Base-by-base conservation (phyloP, 2,329 filamentous ascomycete species). In the Penicillium sp. region DNA sequence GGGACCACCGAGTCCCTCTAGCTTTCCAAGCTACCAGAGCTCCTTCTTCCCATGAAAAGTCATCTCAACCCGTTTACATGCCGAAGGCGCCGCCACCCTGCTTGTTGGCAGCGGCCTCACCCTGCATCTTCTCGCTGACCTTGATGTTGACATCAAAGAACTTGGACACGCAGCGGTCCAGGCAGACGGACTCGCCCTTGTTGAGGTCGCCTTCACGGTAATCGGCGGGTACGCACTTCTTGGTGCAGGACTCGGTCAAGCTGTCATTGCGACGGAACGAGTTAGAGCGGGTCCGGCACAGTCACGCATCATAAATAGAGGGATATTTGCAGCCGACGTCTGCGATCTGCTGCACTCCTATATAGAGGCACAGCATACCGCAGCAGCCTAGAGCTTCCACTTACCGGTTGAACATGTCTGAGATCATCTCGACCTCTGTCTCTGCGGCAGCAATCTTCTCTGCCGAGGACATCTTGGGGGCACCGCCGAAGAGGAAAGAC, bases 81-180 rank as follows among this genome's bases (percentile, higher is more conserved):
- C 77, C 76, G 55, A 82, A 74, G 22, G 78, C 79, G 54, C 75
- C 78, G 36, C 73, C 78, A 34, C 75, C 80, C 52, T 83, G 81
- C 65, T 81, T 81, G 55, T 81, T 79, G 65, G 83, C 81, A 41
- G 88, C 27, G 41, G 47, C 88, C 74, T 95, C 88, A 58, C 86
- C 83, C 76, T 96, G 90, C 84, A 97, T 90, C 76, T 95, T 89
- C 76, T 97, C 91, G 65, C 88, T 92, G 52, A 97, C 89, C 79
- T 96, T 97, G 79, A 95, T 84, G 73, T 95, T 95, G 66, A 95
- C 91, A 64, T 97, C 92, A 76, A 99, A 96, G 79, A 97, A 99
- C 79, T 99, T 99, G 68, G 88, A 82, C 50, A 95, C 88, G 76
- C 95, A 99, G 67, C 93, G 89, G 77, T 99, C 93, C 63, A 99